A percentile compares a stretch with the other conserved stretches of the same genome.
Evolutionary conservation across 495 filamentous ascomycete genomes (phyloP).

Genomic region (Penicillium soppii): DNA sequence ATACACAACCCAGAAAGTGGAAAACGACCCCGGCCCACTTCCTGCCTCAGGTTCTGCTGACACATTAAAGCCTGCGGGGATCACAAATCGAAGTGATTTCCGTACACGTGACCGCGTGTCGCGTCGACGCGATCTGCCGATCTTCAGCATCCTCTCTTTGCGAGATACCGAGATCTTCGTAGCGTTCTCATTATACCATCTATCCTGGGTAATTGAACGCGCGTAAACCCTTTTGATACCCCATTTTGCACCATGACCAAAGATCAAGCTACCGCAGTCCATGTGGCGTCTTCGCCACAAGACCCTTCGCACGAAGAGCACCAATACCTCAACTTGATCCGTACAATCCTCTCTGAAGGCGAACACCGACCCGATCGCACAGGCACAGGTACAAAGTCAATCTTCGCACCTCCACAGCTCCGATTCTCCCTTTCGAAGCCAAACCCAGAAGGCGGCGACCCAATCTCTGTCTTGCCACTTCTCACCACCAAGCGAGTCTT

Average conservation of each 20-base stretch:
- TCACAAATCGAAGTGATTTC: too few species aligned
- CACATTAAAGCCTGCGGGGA: too few species aligned
- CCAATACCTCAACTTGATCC: constrained; percentile 76
- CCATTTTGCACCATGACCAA: constrained; percentile 17
- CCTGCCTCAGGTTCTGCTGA: too few species aligned
- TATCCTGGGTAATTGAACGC: neutral
- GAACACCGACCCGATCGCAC: constrained; percentile 86
- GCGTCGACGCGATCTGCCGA: constrained; percentile 21
- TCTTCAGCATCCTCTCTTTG: neutral
- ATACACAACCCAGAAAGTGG: too few species aligned
- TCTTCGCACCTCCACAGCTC: constrained; percentile 83
- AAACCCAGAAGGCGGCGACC: constrained; percentile 29
- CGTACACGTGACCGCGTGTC: constrained; percentile 30
- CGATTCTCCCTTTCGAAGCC: constrained; percentile 78
- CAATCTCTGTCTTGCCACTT: constrained; percentile 72
- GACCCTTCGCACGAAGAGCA: constrained; percentile 62
- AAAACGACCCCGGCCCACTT: too few species aligned
- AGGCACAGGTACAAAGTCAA: constrained; percentile 84
- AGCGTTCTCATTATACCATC: neutral
- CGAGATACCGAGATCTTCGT: neutral
- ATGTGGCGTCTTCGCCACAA: constrained; percentile 15
- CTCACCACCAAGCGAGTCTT: constrained; percentile 98
- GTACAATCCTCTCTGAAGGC: constrained; percentile 68
- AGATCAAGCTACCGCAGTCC: constrained; percentile 17
- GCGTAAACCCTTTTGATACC: neutral